Evolutionary conservation across 306 rosid genomes (phyloP), one percentile per base, ranked within the genome.

Genomic region (Prunus dulcis): DNA sequence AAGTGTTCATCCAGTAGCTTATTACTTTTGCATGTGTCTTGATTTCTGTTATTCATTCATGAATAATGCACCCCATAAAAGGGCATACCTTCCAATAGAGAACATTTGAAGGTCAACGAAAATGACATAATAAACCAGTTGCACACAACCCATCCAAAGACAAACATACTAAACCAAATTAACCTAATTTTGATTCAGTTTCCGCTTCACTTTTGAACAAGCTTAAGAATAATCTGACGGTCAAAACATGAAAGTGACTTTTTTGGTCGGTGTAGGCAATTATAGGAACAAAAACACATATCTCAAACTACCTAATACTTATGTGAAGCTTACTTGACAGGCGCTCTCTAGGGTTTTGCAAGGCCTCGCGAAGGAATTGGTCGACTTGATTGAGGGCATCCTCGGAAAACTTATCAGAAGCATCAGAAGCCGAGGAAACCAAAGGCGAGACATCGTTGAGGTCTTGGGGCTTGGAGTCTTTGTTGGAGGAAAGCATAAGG

Each of bases 331-430:
- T 81, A 95, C 98, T 77, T 3, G 98, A 88, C 28, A 95, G 86
- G 55, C 98, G 97, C 86, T 95, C 97, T 22, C 98, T 89, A 77
- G 97, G 97, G 85, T 95, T 95, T 82, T 90, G 97, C 85, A 95
- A 75, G 46, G 99, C 99, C 78, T 95, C 99, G 19, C 96, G 93
- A 50, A 95, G 93, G 76, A 95, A 95, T 87, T 84, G 96, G 82
- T 95, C 97, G 2, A 95, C 97, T 87, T 86, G 98, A 76, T 79
- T 76, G 74, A 89, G 13, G 19, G 64, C 76, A 62, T 90, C 96
- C 67, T 92, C 98, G 3, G 82, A 76, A 60, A 73, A 68, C 66
- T 64, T 84, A 12, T 86, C 85, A 32, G 71, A 64, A 47, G 52
- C 73, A 9, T 22, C 65, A 2, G 84, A 78, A 5, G 46, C 68